phyloP scores from a whole-genome alignment of 805 yeast genomes.

The Pichia occidentalis region DNA sequence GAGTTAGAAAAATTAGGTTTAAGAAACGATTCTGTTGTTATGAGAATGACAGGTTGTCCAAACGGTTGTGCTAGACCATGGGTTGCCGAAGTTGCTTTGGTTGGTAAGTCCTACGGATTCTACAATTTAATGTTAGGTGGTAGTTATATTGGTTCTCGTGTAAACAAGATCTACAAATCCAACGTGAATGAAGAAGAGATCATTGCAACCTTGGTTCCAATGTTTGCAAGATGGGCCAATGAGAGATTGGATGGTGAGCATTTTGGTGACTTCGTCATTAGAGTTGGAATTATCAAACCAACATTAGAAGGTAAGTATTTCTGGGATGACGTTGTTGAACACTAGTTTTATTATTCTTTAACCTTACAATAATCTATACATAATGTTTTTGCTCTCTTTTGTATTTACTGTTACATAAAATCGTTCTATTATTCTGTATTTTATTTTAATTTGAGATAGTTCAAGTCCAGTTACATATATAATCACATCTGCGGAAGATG shows the following conservation, averaged over 20 bases:
- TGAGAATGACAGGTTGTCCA: slow-evolving; percentile 99
- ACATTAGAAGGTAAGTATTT: slow-evolving; percentile 87
- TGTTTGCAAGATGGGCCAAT: slow-evolving; percentile 90
- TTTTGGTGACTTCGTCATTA: slow-evolving; percentile 87
- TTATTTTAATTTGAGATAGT: no score
- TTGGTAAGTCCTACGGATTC: slow-evolving; percentile 91
- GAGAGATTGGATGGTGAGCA: slow-evolving; percentile 91
- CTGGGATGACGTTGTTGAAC: slow-evolving; percentile 91
- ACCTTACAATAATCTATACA: slow-evolving; percentile 10
- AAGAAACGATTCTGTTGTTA: slow-evolving; percentile 87
- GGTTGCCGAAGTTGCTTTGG: slow-evolving; percentile 93
- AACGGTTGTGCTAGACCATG: slow-evolving; percentile 98
- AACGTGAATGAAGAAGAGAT: slow-evolving; percentile 90
- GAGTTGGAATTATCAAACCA: slow-evolving; percentile 82
- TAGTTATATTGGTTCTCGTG: slow-evolving; percentile 87
- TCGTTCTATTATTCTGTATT: no score
- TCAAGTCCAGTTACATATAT: no score
- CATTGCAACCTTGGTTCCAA: slow-evolving; percentile 65
- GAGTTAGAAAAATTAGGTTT: slow-evolving; percentile 87
- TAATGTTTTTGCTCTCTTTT: slow-evolving; percentile 2
- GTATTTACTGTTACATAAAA: background rate
- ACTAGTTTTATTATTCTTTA: slow-evolving; percentile 33
- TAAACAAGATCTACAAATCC: slow-evolving; percentile 82
- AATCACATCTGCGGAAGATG: no score
- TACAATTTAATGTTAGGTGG: slow-evolving; percentile 95